phyloP scores from a whole-genome alignment of 768 basidiomycete genomes.

The Kwoniella bestiolae region DNA sequence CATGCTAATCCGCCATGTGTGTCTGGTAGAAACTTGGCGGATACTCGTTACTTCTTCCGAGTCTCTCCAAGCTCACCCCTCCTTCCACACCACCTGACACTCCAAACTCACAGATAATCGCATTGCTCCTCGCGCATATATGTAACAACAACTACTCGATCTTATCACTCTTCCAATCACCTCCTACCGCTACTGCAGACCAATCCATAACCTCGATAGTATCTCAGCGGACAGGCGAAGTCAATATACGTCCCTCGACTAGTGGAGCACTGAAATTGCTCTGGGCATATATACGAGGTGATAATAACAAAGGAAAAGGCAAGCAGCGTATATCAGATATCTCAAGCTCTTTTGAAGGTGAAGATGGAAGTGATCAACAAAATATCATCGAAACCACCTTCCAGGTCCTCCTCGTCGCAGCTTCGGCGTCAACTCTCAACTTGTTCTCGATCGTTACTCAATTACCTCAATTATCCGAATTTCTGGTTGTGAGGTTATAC shows the following conservation, averaged over 20 bases:
- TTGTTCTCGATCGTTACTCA: constrained; percentile 26
- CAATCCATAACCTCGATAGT: not conserved
- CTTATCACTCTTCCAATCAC: constrained; percentile 32
- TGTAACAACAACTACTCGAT: constrained; percentile 49
- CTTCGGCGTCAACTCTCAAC: constrained; percentile 37
- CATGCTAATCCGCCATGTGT: too few species aligned
- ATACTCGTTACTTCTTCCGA: constrained; percentile 15
- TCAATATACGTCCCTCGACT: constrained; percentile 2
- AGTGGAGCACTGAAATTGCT: constrained; percentile 26
- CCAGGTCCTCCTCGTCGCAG: constrained; percentile 25
- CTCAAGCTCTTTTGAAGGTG: constrained; percentile 10
- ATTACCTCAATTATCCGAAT: constrained; percentile 36
- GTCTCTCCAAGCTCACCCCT: constrained; percentile 8
- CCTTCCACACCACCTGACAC: constrained; percentile 8
- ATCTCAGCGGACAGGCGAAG: constrained; percentile 3
- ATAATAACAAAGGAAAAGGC: constrained; percentile 28
- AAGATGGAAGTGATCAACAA: constrained; percentile 8
- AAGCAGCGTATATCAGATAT: constrained; percentile 29
- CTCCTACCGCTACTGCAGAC: not conserved
- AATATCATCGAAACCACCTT: constrained; percentile 28
- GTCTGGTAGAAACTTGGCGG: constrained; percentile 20
- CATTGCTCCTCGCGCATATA: constrained; percentile 47
- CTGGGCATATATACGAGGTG: constrained; percentile 37
- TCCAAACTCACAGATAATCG: constrained; percentile 36
- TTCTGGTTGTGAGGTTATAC: constrained; percentile 31